Evolutionary conservation across 768 basidiomycete species (phyloP).

Genomic region (Lactarius psammicola): DNA sequence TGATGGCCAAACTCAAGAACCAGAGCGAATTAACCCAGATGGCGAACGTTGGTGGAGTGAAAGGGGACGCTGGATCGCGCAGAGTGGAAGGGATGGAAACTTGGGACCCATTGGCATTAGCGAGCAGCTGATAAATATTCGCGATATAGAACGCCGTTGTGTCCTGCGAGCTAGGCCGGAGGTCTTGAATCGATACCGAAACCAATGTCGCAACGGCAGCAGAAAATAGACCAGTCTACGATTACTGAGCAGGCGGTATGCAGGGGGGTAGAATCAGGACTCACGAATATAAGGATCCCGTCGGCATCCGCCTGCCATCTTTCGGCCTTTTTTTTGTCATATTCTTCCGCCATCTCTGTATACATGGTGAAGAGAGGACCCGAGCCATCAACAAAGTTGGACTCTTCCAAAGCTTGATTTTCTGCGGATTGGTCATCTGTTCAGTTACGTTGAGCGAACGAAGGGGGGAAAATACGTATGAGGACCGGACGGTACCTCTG

Average conservation of each 20-base stretch:
- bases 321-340: neutral
- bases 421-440: neutral
- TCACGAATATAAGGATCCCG: neutral
- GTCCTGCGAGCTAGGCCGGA: neutral
- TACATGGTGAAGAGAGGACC: constrained; percentile 3
- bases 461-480: no score
- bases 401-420: neutral
- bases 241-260: neutral
- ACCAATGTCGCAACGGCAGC: neutral
- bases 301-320: neutral
- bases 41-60: neutral
- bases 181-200: no score
- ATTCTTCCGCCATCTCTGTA: neutral
- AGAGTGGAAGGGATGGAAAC: neutral
- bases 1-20: constrained; percentile 5
- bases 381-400: neutral
- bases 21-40: constrained; percentile 10
- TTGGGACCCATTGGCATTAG: neutral
- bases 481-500: neutral
- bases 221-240: neutral
- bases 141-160: neutral
- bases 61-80: neutral
- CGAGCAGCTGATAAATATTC: constrained; percentile 9
- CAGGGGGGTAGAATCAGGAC: neutral
- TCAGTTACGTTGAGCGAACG: no score